Base-by-base conservation (phyloP, 2,329 filamentous ascomycete genomes). In the Aspergillus sp. region DNA sequence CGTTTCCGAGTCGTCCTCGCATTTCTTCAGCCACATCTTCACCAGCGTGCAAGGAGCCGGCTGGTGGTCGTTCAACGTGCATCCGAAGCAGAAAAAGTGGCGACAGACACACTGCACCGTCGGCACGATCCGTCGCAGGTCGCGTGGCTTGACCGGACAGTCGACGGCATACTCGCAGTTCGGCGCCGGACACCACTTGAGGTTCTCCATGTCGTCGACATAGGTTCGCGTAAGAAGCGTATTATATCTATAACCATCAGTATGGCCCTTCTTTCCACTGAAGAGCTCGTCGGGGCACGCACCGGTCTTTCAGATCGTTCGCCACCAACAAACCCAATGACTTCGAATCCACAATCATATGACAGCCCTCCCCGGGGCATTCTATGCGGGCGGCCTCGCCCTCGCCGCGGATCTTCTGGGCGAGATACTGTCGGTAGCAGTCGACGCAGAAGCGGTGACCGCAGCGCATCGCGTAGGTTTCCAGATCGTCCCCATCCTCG, bases 151-250 rank as follows among this genome's bases (percentile, higher is more conserved):
- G 53, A 97, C 82, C 0, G 77, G 78, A 64, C 94, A 99, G 66
- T 97, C 89, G 44, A 99, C 78, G 11, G 93, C 94, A 65, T 94
- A 97, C 63, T 89, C 84, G 73, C 94, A 99, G 70, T 99, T 93
- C n/a, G 94, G 94, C 1, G 93, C 93, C 0, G 94, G 94, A 70
- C 94, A 99, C 94, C 94, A 99, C 71, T 95, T 96, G 54, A 97
- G 83, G 51, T 87, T 88, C 52, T 96, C 92, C 73, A 91, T 96
- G 72, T 99, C 93, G 71, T 99, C 94, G 54, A 99, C 94, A 65
- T 96, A 99, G 6, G 92, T 96, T 62, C 94, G 82, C 65, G 89
- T 96, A 32, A 99, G 84, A 14, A 99, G 81, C 61, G 89, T 85
- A 59, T 89, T 84, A 67, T 99, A 99, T 60, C 91, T 84, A 58